A percentile compares a stretch with the other conserved stretches of the same genome.
These are phyloP conservation scores for Micractinium conductrix DNA, from an alignment of 139 green algal genomes.

Conservation along the genomic window DNA sequence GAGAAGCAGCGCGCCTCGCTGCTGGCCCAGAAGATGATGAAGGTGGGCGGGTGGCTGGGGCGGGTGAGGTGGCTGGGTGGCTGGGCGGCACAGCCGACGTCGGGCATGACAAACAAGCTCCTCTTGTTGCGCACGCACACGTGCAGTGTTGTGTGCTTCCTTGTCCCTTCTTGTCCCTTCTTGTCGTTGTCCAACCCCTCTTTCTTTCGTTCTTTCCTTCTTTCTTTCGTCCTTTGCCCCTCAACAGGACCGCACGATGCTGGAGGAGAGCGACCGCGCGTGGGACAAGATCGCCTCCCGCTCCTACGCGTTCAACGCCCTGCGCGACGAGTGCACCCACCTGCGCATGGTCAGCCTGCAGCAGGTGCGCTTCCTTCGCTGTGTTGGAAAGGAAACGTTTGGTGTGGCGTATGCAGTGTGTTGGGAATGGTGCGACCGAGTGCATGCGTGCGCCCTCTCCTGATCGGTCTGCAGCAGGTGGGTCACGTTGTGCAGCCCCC, in stretches of 20 bases:
- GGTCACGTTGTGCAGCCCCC: too few relatives aligned
- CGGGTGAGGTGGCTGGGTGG: slow-evolving; percentile 59
- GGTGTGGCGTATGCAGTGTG: too few relatives aligned
- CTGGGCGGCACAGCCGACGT: too few relatives aligned
- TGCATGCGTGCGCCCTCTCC: slow-evolving; percentile 53
- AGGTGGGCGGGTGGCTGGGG: slow-evolving; percentile 50
- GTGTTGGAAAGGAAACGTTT: too few relatives aligned
- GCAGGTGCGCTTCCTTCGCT: slow-evolving; percentile 39
- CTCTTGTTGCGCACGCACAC: too few relatives aligned
- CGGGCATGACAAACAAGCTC: too few relatives aligned
- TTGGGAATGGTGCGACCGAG: too few relatives aligned
- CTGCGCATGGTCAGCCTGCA: slow-evolving; percentile 49
- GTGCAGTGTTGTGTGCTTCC: too few relatives aligned
- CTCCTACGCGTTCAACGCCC: slow-evolving; percentile 70
- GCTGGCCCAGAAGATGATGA: slow-evolving; percentile 76
- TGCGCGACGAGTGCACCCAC: slow-evolving; percentile 62
- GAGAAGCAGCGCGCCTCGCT: slow-evolving; percentile 75
- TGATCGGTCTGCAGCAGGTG: slow-evolving; percentile 45
- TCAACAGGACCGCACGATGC: slow-evolving; percentile 52
- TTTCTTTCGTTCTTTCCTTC: too few relatives aligned
- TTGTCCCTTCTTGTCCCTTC: too few relatives aligned
- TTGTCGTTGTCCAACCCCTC: too few relatives aligned
- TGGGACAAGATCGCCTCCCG: slow-evolving; percentile 83
- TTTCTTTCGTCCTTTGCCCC: not conserved
- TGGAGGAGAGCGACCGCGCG: slow-evolving; percentile 78